These are phyloP conservation scores for Omphalotus guepiniiformis DNA, from an alignment of 768 basidiomycete species.

Conservation along the genomic window DNA sequence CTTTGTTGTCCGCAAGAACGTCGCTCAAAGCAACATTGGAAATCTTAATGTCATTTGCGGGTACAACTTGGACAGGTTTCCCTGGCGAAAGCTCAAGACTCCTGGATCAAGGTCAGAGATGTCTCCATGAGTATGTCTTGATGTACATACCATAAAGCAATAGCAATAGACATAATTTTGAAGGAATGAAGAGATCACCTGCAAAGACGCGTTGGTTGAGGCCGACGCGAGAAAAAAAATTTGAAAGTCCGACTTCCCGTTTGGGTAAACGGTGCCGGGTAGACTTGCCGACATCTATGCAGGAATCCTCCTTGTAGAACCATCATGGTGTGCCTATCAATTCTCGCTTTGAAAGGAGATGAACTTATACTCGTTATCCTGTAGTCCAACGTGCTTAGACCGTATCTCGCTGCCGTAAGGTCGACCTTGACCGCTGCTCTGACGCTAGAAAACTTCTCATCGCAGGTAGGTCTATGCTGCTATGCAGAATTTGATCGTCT, in stretches of 20 bases:
- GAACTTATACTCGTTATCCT: constrained; percentile 9
- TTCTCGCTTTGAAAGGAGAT: too few relatives aligned
- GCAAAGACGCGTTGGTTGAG: too few relatives aligned
- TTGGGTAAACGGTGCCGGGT: background rate
- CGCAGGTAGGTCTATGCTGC: constrained; percentile 58
- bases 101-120: constrained; percentile 36
- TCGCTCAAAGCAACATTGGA: constrained; percentile 83
- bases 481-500: constrained; percentile 12
- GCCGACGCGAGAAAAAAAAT: background rate
- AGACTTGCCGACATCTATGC: too few relatives aligned
- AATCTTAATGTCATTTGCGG: constrained; percentile 68
- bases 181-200: background rate
- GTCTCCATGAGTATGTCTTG: constrained; percentile 1
- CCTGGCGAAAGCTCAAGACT: constrained; percentile 57
- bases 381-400: constrained; percentile 94
- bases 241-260: background rate
- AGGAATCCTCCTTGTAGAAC: too few relatives aligned
- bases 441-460: constrained; percentile 96
- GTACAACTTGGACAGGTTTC: constrained; percentile 49
- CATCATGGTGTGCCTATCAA: too few relatives aligned
- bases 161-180: constrained; percentile 32
- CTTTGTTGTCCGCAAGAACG: constrained; percentile 54
- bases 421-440: constrained; percentile 97
- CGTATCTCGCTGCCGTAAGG: constrained; percentile 93
- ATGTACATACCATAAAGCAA: constrained; percentile 61